phyloP scores from a whole-genome alignment of 148 eudicot species.

The Vaccinium macrocarpon region DNA sequence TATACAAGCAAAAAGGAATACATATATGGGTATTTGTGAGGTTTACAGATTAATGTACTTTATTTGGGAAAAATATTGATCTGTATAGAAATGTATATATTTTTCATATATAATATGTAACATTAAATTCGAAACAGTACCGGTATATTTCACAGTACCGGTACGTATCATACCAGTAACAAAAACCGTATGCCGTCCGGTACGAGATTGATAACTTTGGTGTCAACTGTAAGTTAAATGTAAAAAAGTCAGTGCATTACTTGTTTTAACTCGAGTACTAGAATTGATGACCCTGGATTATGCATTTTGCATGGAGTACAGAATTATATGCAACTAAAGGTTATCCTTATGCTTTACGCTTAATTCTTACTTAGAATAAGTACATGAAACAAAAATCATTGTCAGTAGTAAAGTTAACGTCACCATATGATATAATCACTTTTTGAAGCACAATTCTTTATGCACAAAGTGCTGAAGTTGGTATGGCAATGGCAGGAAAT shows the following conservation, averaged over 20 bases:
- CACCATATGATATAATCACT: neutral
- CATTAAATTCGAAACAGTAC: too few species aligned
- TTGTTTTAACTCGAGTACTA: neutral
- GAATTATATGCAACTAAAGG: neutral
- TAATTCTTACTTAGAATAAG: neutral
- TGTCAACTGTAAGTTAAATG: neutral
- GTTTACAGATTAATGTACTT: too few species aligned
- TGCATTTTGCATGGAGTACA: neutral
- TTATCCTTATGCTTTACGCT: neutral
- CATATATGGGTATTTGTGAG: too few species aligned
- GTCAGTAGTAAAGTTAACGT: neutral
- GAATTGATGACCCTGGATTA: neutral
- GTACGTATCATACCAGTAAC: too few species aligned
- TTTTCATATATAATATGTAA: too few species aligned
- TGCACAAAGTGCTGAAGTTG: neutral
- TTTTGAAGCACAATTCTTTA: neutral
- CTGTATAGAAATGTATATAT: too few species aligned
- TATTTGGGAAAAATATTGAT: too few species aligned
- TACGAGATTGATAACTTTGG: too few species aligned
- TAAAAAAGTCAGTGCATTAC: neutral
- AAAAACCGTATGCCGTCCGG: too few species aligned
- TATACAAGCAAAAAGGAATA: too few species aligned
- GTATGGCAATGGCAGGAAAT: constrained; percentile 50
- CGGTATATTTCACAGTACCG: too few species aligned
- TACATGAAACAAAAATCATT: neutral